These are phyloP conservation scores for Neurospora discreta DNA, from an alignment of 495 filamentous ascomycete species.

Conservation along the genomic window DNA sequence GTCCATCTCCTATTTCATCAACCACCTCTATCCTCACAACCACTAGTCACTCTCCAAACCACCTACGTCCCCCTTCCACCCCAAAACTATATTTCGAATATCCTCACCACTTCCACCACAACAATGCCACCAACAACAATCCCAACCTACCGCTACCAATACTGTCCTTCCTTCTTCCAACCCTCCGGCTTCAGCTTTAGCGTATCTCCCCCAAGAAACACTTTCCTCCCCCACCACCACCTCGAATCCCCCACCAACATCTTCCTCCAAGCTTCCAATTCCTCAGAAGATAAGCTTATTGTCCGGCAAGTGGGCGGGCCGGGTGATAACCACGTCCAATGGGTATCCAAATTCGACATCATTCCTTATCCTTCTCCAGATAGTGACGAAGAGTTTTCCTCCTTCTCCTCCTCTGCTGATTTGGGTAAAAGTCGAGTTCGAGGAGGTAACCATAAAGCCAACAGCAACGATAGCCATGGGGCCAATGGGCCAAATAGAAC, in stretches of 20 bases:
- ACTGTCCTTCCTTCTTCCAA: not conserved
- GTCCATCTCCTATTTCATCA: no score
- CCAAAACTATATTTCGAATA: not conserved
- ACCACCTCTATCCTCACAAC: no score
- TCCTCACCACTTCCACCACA: not conserved
- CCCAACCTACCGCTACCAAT: conserved; percentile 6
- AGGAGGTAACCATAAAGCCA: no score
- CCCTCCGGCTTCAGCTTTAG: not conserved
- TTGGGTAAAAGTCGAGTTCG: no score
- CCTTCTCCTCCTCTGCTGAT: no score
- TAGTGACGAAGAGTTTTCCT: not conserved
- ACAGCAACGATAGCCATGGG: not conserved
- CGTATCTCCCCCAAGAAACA: not conserved
- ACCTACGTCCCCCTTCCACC: not conserved
- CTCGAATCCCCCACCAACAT: conserved; percentile 11
- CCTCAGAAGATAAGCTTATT: conserved; percentile 9
- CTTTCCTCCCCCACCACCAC: not conserved
- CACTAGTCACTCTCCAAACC: no score
- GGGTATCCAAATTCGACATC: not conserved
- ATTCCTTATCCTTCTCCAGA: not conserved
- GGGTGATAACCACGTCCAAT: conserved; percentile 19
- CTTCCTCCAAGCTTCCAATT: not conserved
- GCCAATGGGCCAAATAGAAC: no score
- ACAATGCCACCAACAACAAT: not conserved
- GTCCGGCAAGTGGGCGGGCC: conserved; percentile 13